A percentile compares a stretch with the other conserved stretches of the same genome.
Conservation (phyloP, 495 filamentous ascomycete species). For the Penicillium roqueforti region DNA sequence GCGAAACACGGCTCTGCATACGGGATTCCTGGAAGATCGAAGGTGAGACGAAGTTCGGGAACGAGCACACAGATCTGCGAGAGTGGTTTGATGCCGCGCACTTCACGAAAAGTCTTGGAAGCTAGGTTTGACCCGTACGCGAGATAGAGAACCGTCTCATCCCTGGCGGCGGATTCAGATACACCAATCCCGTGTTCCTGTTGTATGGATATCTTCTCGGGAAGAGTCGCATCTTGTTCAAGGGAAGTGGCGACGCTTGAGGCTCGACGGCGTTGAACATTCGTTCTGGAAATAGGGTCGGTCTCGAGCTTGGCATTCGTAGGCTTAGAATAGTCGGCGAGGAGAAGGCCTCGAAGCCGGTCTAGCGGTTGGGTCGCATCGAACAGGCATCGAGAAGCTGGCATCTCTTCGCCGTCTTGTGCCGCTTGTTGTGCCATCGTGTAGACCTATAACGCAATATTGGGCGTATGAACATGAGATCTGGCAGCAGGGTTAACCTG, state of each 20-base stretch:
- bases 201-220: constrained; percentile 22
- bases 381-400: constrained; percentile 15
- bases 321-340: neutral
- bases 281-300: constrained; percentile 17
- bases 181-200: constrained; percentile 9
- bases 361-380: constrained; percentile 17
- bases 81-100: constrained; percentile 72
- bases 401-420: constrained; percentile 2
- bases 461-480: neutral
- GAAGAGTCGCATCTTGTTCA: constrained; percentile 24
- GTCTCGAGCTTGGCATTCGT: neutral
- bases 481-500: neutral
- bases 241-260: constrained; percentile 19
- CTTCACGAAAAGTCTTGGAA: constrained; percentile 68
- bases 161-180: constrained; percentile 3
- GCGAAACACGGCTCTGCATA: constrained; percentile 93
- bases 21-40: constrained; percentile 80
- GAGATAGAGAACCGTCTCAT: constrained; percentile 74
- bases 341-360: constrained; percentile 12
- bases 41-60: constrained; percentile 70
- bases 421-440: constrained; percentile 7
- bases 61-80: constrained; percentile 74
- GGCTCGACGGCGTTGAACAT: constrained; percentile 16
- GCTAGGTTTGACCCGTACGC: constrained; percentile 93
- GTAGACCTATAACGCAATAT: constrained; percentile 2